Evolutionary conservation across 2,329 filamentous ascomycete genomes (phyloP).

Genomic region (Aureobasidium vineae): DNA sequence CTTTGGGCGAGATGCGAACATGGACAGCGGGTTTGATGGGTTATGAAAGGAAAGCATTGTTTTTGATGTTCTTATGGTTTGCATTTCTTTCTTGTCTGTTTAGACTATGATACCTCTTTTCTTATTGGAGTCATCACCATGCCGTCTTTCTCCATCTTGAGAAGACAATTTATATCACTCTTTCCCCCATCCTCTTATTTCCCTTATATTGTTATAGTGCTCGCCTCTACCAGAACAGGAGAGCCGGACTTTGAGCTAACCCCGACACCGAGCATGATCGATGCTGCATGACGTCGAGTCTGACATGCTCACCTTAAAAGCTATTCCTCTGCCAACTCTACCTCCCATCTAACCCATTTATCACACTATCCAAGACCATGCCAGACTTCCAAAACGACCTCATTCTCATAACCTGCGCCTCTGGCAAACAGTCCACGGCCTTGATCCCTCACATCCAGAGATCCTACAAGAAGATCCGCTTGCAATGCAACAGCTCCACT

Average conservation of each 20-base stretch:
- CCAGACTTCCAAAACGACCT: conserved; percentile 35
- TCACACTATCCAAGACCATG: conserved; percentile 9
- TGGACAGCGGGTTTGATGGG: neutral
- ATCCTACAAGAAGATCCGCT: conserved; percentile 38
- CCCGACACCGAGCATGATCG: neutral
- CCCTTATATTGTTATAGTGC: neutral
- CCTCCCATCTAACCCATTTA: neutral
- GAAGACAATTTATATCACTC: too few species aligned
- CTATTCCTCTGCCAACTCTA: neutral
- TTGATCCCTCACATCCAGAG: conserved; percentile 40
- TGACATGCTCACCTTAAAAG: neutral
- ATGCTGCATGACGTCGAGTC: conserved; percentile 1
- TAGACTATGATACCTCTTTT: conserved; percentile 5
- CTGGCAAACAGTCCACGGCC: conserved; percentile 40
- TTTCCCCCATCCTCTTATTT: neutral
- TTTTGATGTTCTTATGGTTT: neutral
- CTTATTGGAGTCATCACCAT: neutral
- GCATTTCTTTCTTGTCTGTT: neutral
- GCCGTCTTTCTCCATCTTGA: neutral
- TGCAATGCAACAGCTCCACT: conserved; percentile 36
- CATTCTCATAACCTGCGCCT: conserved; percentile 42
- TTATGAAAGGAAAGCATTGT: neutral
- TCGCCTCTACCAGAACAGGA: neutral
- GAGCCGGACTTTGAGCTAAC: neutral
- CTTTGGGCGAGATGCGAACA: neutral